Base-by-base conservation (phyloP, 805 yeast species). In the Suhomyces pyralidae region DNA sequence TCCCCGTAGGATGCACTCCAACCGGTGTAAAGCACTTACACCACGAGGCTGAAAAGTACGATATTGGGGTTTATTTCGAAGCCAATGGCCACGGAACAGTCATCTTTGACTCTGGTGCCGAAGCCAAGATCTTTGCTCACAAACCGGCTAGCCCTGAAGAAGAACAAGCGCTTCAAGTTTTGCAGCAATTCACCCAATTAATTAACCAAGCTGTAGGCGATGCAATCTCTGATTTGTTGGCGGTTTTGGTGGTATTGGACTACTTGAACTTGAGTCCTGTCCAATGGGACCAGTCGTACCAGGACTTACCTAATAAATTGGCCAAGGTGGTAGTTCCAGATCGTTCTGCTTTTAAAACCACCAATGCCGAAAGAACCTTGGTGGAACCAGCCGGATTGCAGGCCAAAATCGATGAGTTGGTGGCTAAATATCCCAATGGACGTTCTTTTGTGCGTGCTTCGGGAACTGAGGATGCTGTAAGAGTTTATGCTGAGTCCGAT, bases 11-110 rank as follows among this genome's bases (percentile, higher is more conserved):
- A 1, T 89, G 93, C 68, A 89, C 98, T 0, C 86, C 96, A 43
- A 94, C 99, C 2, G 99, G 99, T 40, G 99, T 94, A 34, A 94
- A 94, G 70, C 96, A 94, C 71, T 76, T 94, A 57, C 99, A 94
- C 67, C 97, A 93, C 64, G 96, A 91, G 48, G 94, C 96, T 1
- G 82, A 80, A 54, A 79, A 83, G 43, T 94, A 81, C 64, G 98
- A 91, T 63, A 80, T 93, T 55, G 99, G 99, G 24, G 85, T 94
- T 14, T 94, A 94, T 71, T 94, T 94, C 62, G 99, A 94, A 74
- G 99, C 99, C 50, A 94, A 94, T 66, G 99, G 99, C n/a, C 99
- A 94, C 66, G 99, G 99, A 12, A 94, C 99, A 0, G 96, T 93
- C 6, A 76, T 90, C 19, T 94, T 94, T 66, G 83, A 89, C 4